A percentile compares a stretch with the other conserved stretches of the same genome.
Evolutionary conservation across 805 yeast genomes (phyloP).

Genomic region (Zygosaccharomyces kombuchaensis): DNA sequence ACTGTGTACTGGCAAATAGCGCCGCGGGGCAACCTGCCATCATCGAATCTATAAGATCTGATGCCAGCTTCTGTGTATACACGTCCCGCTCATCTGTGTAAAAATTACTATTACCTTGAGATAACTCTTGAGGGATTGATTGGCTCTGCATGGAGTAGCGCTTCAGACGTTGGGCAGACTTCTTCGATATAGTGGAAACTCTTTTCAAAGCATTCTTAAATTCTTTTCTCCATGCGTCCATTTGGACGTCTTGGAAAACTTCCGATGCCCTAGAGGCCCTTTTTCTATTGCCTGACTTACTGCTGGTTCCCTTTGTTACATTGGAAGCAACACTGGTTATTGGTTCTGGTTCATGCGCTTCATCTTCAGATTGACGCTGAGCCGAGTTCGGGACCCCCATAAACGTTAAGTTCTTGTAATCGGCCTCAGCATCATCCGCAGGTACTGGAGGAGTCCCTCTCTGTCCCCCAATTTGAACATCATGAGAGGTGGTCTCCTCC

Average conservation of each 20-base stretch:
- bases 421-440: conserved; percentile 27
- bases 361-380: conserved; percentile 3
- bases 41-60: conserved; percentile 49
- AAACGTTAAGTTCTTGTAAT: conserved; percentile 27
- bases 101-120: conserved; percentile 2
- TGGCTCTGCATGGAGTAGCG: conserved; percentile 6
- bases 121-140: conserved; percentile 1
- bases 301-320: neutral
- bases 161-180: conserved; percentile 12
- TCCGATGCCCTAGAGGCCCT: neutral
- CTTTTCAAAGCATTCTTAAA: conserved; percentile 27
- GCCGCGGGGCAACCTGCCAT: conserved; percentile 70
- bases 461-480: neutral
- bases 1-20: conserved; percentile 65
- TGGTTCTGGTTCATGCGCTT: neutral
- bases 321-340: neutral
- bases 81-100: conserved; percentile 13
- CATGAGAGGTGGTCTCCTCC: neutral
- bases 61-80: conserved; percentile 32
- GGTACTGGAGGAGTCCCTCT: conserved; percentile 2
- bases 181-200: conserved; percentile 16
- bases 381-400: conserved; percentile 33
- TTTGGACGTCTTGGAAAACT: neutral
- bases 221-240: conserved; percentile 29
- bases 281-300: neutral